Base-by-base conservation (phyloP, 352 stramenopile species). In the Phytophthora crassamura region DNA sequence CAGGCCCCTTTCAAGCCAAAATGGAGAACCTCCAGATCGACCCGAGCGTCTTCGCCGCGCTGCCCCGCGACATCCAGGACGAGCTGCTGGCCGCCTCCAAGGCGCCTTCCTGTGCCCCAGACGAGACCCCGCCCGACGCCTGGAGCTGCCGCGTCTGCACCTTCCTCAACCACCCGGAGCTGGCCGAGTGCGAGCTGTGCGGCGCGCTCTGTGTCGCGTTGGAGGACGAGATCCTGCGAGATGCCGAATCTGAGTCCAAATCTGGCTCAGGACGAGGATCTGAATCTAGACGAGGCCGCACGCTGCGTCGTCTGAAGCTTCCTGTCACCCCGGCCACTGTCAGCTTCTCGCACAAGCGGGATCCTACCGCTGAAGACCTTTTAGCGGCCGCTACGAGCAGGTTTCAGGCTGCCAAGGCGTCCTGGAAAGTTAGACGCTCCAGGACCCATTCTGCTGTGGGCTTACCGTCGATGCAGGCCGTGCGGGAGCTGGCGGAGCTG, bases 141-240 rank as follows among this genome's bases (percentile, higher is more conserved):
- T 95, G 88, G 88, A 70, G 51, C 12, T 95, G 88, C 45, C 74
- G 74, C 43, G 84, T 90, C 60, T 95, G 88, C 47, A 93, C 88
- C 30, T 95, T 94, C 54, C 69, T 75, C 4, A 95, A 95, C 64
- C 88, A 95, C 34, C 75, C 80, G 3, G 54, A 91, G 54, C 57
- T 94, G 20, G 36, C 52, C 1, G 77, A 86, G 52, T 93, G 82
- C 50, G 84, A 95, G 64, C 87, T 95, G 51, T 93, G 84, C 40
- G 84, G 91, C 16, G 77, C 75, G 1, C 47, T 74, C 7, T 82
- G 71, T 18, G 48, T 78, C 2, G 38, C 76, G 32, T 9, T 62
- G 2, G 43, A 67, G 9, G 43, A 57, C n/a, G 51, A 56, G 40
- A 12, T 18, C 1, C 40, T 34, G 33, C 35, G 14, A 15, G 39